A percentile compares a stretch with the other conserved stretches of the same genome.
phyloP scores from a whole-genome alignment of 805 yeast genomes.

The Kluyveromyces aestuarii region DNA sequence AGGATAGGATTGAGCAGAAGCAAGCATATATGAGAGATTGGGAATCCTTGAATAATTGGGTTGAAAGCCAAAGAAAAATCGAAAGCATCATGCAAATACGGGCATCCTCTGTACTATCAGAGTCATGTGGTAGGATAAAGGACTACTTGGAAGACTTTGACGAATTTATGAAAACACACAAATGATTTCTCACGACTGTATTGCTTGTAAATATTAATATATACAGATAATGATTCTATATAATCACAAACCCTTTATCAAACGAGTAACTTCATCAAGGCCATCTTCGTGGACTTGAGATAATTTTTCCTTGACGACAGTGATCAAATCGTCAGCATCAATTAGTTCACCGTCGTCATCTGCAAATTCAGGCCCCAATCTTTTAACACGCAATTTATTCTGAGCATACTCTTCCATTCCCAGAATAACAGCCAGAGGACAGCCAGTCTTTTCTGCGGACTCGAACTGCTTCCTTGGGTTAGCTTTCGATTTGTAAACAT shows the following conservation, averaged over 20 bases:
- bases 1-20: constrained; percentile 28
- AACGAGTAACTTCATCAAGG: constrained; percentile 53
- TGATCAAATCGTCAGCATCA: constrained; percentile 49
- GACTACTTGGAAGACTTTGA: constrained; percentile 20
- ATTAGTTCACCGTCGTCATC: constrained; percentile 83
- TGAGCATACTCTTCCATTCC: constrained; percentile 86
- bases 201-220: constrained; percentile 1
- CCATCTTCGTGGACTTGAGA: constrained; percentile 46
- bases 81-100: constrained; percentile 34
- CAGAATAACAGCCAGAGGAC: constrained; percentile 80
- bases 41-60: constrained; percentile 27
- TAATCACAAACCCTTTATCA: constrained; percentile 44
- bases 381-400: constrained; percentile 79
- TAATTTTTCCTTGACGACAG: constrained; percentile 41
- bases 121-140: constrained; percentile 29
- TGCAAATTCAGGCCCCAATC: constrained; percentile 79
- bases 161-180: constrained; percentile 2
- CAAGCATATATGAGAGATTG: constrained; percentile 24
- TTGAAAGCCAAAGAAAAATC: constrained; percentile 32
- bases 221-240: not conserved
- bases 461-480: constrained; percentile 95
- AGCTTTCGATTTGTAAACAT: constrained; percentile 84
- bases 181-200: not conserved
- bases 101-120: constrained; percentile 28
- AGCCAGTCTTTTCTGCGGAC: constrained; percentile 92